Evolutionary conservation across 331 rosid genomes (phyloP).

Genomic region (Acacia pycnantha): DNA sequence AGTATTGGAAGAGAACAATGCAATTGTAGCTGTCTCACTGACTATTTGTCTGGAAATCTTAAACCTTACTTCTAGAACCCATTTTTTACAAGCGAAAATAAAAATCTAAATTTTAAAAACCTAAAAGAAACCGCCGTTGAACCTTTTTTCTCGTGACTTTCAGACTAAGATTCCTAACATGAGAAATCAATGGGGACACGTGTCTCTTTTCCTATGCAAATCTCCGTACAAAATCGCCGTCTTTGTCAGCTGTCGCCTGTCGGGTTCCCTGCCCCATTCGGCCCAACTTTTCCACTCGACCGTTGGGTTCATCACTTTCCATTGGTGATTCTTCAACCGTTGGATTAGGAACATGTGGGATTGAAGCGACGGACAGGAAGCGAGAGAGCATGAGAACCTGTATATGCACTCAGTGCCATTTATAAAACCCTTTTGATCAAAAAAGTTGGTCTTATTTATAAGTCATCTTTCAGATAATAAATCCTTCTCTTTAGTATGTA

Average conservation of each 20-base stretch:
- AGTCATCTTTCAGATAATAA: too few species aligned
- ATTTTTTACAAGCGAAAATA: too few species aligned
- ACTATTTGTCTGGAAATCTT: too few species aligned
- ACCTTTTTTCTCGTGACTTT: not conserved
- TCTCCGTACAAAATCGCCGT: not conserved
- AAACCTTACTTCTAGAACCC: too few species aligned
- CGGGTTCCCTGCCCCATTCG: not conserved
- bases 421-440: too few species aligned
- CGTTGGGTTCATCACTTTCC: not conserved
- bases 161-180: slow-evolving; percentile 2
- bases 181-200: slow-evolving; percentile 19
- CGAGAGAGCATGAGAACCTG: not conserved
- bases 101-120: too few species aligned
- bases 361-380: not conserved
- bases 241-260: not conserved
- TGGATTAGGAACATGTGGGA: not conserved
- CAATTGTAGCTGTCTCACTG: not conserved
- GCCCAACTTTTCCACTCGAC: not conserved
- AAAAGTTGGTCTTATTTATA: too few species aligned
- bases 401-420: too few species aligned
- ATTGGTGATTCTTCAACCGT: not conserved
- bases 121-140: too few species aligned
- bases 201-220: slow-evolving; percentile 8
- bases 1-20: not conserved
- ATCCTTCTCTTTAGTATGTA: too few species aligned